Evolutionary conservation across 2,329 filamentous ascomycete genomes (phyloP).

Genomic region (Stemphylium vesicarium): DNA sequence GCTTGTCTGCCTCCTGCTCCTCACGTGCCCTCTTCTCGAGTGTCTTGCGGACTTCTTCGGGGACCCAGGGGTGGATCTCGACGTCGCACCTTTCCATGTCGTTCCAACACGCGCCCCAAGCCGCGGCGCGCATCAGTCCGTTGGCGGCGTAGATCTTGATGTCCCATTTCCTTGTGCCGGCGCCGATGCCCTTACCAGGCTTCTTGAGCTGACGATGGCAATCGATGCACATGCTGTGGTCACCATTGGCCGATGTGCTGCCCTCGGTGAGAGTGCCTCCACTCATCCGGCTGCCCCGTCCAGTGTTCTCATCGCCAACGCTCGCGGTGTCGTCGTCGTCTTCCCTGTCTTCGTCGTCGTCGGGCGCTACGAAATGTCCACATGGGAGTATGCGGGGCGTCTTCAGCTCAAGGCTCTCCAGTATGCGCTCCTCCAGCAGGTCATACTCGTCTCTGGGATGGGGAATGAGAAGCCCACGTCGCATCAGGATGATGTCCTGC

Average conservation of each 20-base stretch:
- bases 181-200: constrained; percentile 44
- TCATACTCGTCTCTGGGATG: constrained; percentile 84
- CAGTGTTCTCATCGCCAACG: constrained; percentile 36
- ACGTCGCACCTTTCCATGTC: constrained; percentile 99
- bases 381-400: constrained; percentile 74
- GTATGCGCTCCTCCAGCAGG: constrained; percentile 75
- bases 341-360: constrained; percentile 49
- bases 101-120: constrained; percentile 92
- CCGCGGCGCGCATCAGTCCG: constrained; percentile 87
- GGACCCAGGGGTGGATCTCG: constrained; percentile 79
- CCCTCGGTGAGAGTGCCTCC: constrained; percentile 44
- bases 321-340: constrained; percentile 45
- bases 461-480: constrained; percentile 75
- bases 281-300: constrained; percentile 45
- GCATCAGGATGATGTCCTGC: constrained; percentile 70
- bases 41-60: constrained; percentile 63
- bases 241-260: constrained; percentile 25
- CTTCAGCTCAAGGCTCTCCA: constrained; percentile 76
- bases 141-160: constrained; percentile 95
- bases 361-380: constrained; percentile 69
- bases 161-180: constrained; percentile 66
- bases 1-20: constrained; percentile 42
- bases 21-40: constrained; percentile 61
- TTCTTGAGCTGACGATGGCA: constrained; percentile 52
- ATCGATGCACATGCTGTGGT: constrained; percentile 56